Evolutionary conservation across 192 early-diverging fungal genomes (phyloP).

Genomic region (Rhizoclosmatium globosum): DNA sequence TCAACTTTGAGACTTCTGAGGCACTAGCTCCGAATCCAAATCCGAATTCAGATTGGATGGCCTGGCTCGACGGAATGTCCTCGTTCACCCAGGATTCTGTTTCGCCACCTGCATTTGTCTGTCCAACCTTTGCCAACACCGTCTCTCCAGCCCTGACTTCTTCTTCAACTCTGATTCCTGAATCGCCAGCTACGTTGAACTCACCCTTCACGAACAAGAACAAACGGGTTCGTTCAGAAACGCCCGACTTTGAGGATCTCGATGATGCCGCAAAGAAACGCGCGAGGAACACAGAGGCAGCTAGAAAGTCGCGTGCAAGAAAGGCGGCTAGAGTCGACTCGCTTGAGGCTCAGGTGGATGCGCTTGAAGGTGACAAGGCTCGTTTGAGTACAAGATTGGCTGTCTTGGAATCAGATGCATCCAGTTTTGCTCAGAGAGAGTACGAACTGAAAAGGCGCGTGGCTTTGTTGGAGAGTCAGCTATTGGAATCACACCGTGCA

Average conservation of each 20-base stretch:
- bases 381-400: slow-evolving; percentile 38
- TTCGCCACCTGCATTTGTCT: background rate
- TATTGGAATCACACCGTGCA: slow-evolving; percentile 48
- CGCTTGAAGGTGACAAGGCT: slow-evolving; percentile 80
- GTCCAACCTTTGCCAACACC: background rate
- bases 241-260: background rate
- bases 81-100: background rate
- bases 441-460: slow-evolving; percentile 40
- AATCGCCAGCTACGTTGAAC: background rate
- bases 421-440: slow-evolving; percentile 39
- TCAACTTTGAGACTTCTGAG: background rate
- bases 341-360: slow-evolving; percentile 78
- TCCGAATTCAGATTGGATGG: slow-evolving; percentile 7
- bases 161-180: background rate
- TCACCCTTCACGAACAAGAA: background rate
- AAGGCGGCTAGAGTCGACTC: slow-evolving; percentile 85
- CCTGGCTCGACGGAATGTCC: slow-evolving; percentile 34
- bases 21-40: background rate
- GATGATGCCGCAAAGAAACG: slow-evolving; percentile 33
- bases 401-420: slow-evolving; percentile 48
- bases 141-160: background rate
- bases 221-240: background rate
- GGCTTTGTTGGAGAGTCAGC: slow-evolving; percentile 37
- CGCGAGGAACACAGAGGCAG: slow-evolving; percentile 80
- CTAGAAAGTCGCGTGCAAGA: slow-evolving; percentile 84